Conservation (phyloP, 352 stramenopile genomes). For the Halophytophthora polymorphica region DNA sequence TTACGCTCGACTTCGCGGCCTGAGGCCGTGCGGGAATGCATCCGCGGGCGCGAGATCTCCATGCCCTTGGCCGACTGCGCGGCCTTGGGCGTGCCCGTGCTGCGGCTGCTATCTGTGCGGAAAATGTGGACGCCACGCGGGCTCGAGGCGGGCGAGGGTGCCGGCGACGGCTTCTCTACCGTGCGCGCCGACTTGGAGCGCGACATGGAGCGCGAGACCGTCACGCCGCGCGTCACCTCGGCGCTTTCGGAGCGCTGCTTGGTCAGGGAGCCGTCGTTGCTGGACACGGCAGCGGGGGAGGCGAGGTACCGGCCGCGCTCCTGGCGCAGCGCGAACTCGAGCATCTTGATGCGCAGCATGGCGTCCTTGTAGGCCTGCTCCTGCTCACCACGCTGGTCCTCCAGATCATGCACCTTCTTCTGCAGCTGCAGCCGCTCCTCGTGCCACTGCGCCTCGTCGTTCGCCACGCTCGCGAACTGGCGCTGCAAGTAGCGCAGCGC, state of each 20-base stretch:
- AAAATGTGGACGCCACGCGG: slow-evolving; percentile 50
- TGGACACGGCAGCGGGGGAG: slow-evolving; percentile 62
- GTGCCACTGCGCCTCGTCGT: slow-evolving; percentile 73
- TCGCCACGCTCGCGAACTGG: slow-evolving; percentile 78
- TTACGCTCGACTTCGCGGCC: slow-evolving; percentile 38
- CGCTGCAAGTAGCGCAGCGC: slow-evolving; percentile 83
- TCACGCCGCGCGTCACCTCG: slow-evolving; percentile 51
- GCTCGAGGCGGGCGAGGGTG: slow-evolving; percentile 27
- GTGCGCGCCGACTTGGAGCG: slow-evolving; percentile 52
- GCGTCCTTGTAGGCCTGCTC: slow-evolving; percentile 85
- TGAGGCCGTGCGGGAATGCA: slow-evolving; percentile 57
- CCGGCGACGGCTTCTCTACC: slow-evolving; percentile 32
- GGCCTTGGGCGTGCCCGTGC: slow-evolving; percentile 35
- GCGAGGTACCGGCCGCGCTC: slow-evolving; percentile 77
- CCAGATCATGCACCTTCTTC: slow-evolving; percentile 73
- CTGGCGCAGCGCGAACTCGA: slow-evolving; percentile 83
- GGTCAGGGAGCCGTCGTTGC: slow-evolving; percentile 19
- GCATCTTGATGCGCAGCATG: slow-evolving; percentile 86
- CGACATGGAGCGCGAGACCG: slow-evolving; percentile 52
- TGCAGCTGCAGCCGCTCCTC: slow-evolving; percentile 74
- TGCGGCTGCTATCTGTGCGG: slow-evolving; percentile 52
- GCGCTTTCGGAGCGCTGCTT: slow-evolving; percentile 28
- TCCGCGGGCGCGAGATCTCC: slow-evolving; percentile 74
- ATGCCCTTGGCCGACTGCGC: slow-evolving; percentile 46
- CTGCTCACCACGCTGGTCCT: slow-evolving; percentile 69